phyloP scores from a whole-genome alignment of 352 stramenopile genomes.

The Plasmopara viticola region DNA sequence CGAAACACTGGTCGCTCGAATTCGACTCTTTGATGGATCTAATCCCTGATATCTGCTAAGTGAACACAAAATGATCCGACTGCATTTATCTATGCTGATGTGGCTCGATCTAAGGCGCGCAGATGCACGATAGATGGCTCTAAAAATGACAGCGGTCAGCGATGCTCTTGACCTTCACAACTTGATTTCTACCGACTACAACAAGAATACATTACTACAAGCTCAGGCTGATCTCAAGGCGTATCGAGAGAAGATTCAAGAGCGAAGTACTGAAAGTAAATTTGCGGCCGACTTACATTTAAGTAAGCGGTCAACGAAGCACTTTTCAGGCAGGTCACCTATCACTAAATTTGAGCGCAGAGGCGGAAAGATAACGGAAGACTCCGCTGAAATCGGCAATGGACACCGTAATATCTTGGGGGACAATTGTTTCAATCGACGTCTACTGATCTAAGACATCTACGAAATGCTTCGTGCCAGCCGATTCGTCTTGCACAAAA shows the following conservation, averaged over 20 bases:
- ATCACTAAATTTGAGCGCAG: slow-evolving; percentile 3
- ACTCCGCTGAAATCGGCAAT: neutral
- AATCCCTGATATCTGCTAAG: slow-evolving; percentile 12
- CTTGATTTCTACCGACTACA: neutral
- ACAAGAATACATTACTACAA: slow-evolving; percentile 2
- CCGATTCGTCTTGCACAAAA: neutral
- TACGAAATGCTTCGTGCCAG: neutral
- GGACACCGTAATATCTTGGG: slow-evolving; percentile 7
- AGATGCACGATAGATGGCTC: neutral
- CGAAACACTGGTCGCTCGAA: neutral
- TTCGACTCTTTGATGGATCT: slow-evolving; percentile 7
- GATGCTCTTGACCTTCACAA: slow-evolving; percentile 5
- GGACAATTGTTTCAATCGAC: slow-evolving; percentile 10
- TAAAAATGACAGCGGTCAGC: slow-evolving; percentile 6
- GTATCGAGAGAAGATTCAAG: neutral
- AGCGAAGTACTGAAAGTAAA: too few species aligned
- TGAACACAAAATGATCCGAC: slow-evolving; percentile 11
- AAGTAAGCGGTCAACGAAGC: slow-evolving; percentile 4
- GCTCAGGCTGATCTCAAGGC: slow-evolving; percentile 1
- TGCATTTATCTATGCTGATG: slow-evolving; percentile 9
- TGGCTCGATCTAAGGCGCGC: slow-evolving; percentile 6
- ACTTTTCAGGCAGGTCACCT: slow-evolving; percentile 9
- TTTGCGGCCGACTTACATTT: too few species aligned
- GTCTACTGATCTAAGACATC: slow-evolving; percentile 9
- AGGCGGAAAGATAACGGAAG: slow-evolving; percentile 4